Base-by-base conservation (phyloP, 768 basidiomycete species). In the Postia placenta region DNA sequence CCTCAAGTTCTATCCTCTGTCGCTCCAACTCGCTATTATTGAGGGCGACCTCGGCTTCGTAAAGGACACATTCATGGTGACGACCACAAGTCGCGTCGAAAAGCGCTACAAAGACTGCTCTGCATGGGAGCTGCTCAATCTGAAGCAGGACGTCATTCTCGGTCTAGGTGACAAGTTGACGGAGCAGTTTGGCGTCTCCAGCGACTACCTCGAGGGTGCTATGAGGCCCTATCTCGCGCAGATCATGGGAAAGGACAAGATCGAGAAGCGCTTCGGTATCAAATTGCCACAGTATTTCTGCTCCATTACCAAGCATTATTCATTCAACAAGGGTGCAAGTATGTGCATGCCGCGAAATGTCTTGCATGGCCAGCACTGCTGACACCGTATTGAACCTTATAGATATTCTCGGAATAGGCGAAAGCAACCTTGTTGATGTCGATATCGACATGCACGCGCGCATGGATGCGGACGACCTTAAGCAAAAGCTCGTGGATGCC, bases 1-100 rank as follows among this genome's bases (percentile, higher is more conserved):
- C 55, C 58, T 75, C 45, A 75, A 76, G 51, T 75, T 66, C 48
- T 76, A 74, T 50, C 69, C 74, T 1, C 57, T 76, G 1, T 66
- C 74, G 5, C 58, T 75, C 5, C 45, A 48, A 2, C 36, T 44
- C 17, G 70, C 70, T 3, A 68, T 72, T 57, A 51, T 46, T 17
- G 42, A 44, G 4, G 64, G 57, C 6, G 50, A 54, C 14, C 64
- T 74, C 11, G 42, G 50, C 0, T 72, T 65, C 42, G 57, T 74
- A 27, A 51, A 61, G 1, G 25, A 52, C 20, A 49, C 52, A n/a
- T 69, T 76, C 61, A 7, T 15, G 30, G 52, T 53, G 15, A 45
- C 71, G 24, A 39, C 44, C 44, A 19, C 68, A 63, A 44, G 52
- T 59, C 7, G 61, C 35, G 19, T 19, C 50, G 26, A 53, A 48